A percentile compares a stretch with the other conserved stretches of the same genome.
Conservation (phyloP, 2,329 filamentous ascomycete species). For the Arthrobotrys entomopaga region DNA sequence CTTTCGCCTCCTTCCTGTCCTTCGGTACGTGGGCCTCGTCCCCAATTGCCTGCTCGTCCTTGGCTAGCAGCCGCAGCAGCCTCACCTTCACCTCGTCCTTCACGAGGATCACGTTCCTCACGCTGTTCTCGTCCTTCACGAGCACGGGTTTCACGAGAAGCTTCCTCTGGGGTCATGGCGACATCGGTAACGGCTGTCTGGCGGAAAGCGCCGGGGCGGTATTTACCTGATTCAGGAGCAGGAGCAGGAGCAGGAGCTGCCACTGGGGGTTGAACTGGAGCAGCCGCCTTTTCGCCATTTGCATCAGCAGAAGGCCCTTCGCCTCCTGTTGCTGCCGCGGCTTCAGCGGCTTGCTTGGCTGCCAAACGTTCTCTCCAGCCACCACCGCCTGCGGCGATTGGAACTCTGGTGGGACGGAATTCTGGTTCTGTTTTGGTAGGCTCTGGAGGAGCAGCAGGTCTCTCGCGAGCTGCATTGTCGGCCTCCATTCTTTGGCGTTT, state of each 20-base stretch:
- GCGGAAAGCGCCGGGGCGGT: slow-evolving; percentile 53
- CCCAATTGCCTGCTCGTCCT: slow-evolving; percentile 37
- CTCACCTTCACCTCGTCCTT: slow-evolving; percentile 23
- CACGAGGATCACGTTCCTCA: slow-evolving; percentile 35
- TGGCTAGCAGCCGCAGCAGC: slow-evolving; percentile 4
- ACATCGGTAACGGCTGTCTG: slow-evolving; percentile 31
- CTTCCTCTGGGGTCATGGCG: slow-evolving; percentile 36
- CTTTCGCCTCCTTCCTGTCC: slow-evolving; percentile 23
- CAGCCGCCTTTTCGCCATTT: slow-evolving; percentile 30
- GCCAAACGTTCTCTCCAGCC: slow-evolving; percentile 58
- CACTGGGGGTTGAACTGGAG: background rate
- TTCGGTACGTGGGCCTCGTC: slow-evolving; percentile 7
- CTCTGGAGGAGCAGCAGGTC: slow-evolving; percentile 37
- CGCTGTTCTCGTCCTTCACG: slow-evolving; percentile 34
- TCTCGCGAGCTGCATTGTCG: slow-evolving; percentile 28
- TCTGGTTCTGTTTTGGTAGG: slow-evolving; percentile 31
- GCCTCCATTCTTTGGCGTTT: slow-evolving; percentile 55
- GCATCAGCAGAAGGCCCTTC: slow-evolving; percentile 16
- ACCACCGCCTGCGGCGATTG: slow-evolving; percentile 46
- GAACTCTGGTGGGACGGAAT: slow-evolving; percentile 49
- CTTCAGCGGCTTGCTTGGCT: slow-evolving; percentile 54
- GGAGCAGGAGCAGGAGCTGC: slow-evolving; percentile 17
- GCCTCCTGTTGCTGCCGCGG: slow-evolving; percentile 27
- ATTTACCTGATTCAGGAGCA: slow-evolving; percentile 10
- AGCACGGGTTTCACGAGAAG: slow-evolving; percentile 40